Base-by-base conservation (phyloP, 805 yeast genomes). In the Myxozyma mucilagina region DNA sequence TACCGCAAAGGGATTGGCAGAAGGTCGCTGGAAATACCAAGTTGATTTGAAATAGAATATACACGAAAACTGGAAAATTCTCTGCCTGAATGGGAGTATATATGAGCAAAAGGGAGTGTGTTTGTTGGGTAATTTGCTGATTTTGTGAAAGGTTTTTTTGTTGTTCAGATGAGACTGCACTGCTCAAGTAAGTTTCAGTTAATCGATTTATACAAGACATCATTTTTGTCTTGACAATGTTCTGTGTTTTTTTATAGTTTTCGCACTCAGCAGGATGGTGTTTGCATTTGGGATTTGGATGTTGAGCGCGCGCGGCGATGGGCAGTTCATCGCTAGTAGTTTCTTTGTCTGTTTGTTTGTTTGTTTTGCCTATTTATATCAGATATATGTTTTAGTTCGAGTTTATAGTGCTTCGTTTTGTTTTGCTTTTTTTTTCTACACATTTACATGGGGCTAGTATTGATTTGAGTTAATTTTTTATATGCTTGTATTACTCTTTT, bases 1-100 rank as follows among this genome's bases (percentile, higher is more conserved):
- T 63, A 82, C 84, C 2, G 72, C 73, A 16, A 71, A 71, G 43
- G 82, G 81, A 5, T 67, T 82, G 31, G 69, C 69, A 11, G 78
- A 77, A 51, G 75, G 76, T 2, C 64, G 68, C 14, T 74, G 77
- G 78, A 67, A 67, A 47, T 74, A 68, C 55, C 70, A 62, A 47
- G 66, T 67, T 34, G 70, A 65, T 42, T 47, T 63, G 11, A 65
- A 50, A 45, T 54, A n/a, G 38, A 7, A 6, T 6, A 32, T 35
- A 36, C 41, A 14, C 24, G 38, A 38, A 13, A 24, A 9, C 41
- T 38, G 41, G 2, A 13, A 13, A 38, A 3, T 38, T 38, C 41
- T 38, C 41, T 38, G n/a, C n/a, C 6, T 11, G n/a, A 38, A 11
- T 11, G 41, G n/a, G n/a, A 13, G n/a, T 38, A n/a, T 38, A 38